A percentile compares a stretch with the other conserved stretches of the same genome.
phyloP scores from a whole-genome alignment of 306 rosid species.

The Vicia sativa region DNA sequence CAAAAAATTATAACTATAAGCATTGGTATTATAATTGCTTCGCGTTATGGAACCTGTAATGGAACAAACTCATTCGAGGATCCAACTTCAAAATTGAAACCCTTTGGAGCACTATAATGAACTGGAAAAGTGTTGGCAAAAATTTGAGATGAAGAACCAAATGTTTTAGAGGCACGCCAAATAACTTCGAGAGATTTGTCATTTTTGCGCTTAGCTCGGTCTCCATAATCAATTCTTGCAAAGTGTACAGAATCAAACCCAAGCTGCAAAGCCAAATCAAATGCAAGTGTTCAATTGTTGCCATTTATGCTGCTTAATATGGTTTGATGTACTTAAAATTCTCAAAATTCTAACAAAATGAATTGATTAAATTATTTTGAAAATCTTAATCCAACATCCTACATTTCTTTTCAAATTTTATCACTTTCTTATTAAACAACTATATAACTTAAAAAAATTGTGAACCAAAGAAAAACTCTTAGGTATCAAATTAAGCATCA shows the following conservation, averaged over 20 bases:
- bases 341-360: too few species aligned
- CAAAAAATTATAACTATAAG: background rate
- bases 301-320: too few species aligned
- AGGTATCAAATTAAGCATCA: too few species aligned
- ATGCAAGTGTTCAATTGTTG: background rate
- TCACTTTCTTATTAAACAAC: too few species aligned
- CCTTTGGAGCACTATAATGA: constrained; percentile 25
- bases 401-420: too few species aligned
- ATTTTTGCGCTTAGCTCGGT: constrained; percentile 67
- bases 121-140: constrained; percentile 63
- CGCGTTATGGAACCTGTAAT: constrained; percentile 60
- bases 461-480: too few species aligned
- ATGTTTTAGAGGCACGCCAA: constrained; percentile 87
- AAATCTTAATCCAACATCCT: too few species aligned
- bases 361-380: too few species aligned
- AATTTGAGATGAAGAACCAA: constrained; percentile 88
- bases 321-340: too few species aligned
- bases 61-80: constrained; percentile 37
- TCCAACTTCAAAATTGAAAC: constrained; percentile 61
- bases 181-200: constrained; percentile 89
- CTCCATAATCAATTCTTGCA: constrained; percentile 90
- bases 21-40: constrained; percentile 20
- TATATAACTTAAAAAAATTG: too few species aligned
- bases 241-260: constrained; percentile 96
- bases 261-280: constrained; percentile 52